phyloP scores from a whole-genome alignment of 192 early-diverging fungal species.

The Gryganskiella cystojenkinii region DNA sequence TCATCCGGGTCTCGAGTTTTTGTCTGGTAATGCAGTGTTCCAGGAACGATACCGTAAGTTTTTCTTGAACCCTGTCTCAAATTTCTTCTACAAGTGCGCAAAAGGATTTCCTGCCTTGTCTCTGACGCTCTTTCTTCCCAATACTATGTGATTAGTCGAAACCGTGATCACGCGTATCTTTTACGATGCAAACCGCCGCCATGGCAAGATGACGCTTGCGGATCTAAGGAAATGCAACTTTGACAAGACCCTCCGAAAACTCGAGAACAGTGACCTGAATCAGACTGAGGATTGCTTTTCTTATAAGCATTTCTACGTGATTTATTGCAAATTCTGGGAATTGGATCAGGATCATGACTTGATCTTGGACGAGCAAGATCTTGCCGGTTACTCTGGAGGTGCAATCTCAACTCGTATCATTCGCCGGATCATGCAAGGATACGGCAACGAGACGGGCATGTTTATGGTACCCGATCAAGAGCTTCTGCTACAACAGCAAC shows the following conservation, averaged over 20 bases:
- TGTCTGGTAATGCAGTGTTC: conserved; percentile 83
- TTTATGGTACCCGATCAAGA: conserved; percentile 47
- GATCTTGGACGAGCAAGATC: conserved; percentile 73
- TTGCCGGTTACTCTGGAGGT: conserved; percentile 78
- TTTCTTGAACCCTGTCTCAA: not conserved
- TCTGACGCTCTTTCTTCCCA: not conserved
- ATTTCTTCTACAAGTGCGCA: conserved; percentile 17
- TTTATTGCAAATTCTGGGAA: conserved; percentile 98
- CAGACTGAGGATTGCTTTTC: conserved; percentile 89
- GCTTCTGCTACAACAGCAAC: conserved; percentile 22
- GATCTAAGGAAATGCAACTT: conserved; percentile 81
- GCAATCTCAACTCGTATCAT: conserved; percentile 77
- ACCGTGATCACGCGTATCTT: conserved; percentile 92
- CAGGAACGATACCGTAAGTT: conserved; percentile 82
- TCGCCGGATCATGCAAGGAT: conserved; percentile 75
- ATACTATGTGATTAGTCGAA: conserved; percentile 68
- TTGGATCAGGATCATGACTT: conserved; percentile 92
- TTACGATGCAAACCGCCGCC: conserved; percentile 75
- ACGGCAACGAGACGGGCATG: conserved; percentile 66
- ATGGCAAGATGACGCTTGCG: conserved; percentile 77
- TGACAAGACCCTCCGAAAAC: conserved; percentile 64
- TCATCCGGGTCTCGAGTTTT: conserved; percentile 90
- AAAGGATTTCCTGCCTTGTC: not conserved
- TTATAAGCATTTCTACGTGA: conserved; percentile 98
- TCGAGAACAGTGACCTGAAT: conserved; percentile 68